phyloP scores from a whole-genome alignment of 352 stramenopile species.

The Plasmopara viticola region DNA sequence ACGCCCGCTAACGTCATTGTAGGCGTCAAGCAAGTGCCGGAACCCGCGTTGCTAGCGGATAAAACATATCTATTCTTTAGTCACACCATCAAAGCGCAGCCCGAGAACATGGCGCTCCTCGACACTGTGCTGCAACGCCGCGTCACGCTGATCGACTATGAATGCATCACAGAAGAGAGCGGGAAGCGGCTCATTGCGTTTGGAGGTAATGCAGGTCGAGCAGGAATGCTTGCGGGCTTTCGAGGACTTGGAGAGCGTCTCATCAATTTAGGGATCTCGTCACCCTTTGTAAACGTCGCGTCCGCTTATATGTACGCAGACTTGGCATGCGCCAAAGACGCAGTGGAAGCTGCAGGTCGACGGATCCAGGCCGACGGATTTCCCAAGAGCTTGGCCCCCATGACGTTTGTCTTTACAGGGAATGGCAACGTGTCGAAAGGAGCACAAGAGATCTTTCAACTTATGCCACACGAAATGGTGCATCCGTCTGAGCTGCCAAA shows the following conservation, averaged over 20 bases:
- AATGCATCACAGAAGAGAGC: slow-evolving; percentile 89
- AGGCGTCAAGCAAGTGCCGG: slow-evolving; percentile 92
- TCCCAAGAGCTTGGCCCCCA: slow-evolving; percentile 61
- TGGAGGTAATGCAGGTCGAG: slow-evolving; percentile 90
- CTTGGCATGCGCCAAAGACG: slow-evolving; percentile 84
- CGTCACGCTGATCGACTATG: slow-evolving; percentile 94
- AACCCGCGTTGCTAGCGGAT: slow-evolving; percentile 72
- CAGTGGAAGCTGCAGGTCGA: slow-evolving; percentile 73
- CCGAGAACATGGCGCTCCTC: slow-evolving; percentile 93
- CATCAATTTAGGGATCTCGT: slow-evolving; percentile 89
- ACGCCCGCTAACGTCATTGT: slow-evolving; percentile 87
- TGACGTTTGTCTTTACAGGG: slow-evolving; percentile 92
- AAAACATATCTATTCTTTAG: slow-evolving; percentile 97
- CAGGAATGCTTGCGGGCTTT: slow-evolving; percentile 93
- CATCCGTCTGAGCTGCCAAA: slow-evolving; percentile 75
- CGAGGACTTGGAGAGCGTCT: slow-evolving; percentile 90
- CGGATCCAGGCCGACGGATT: slow-evolving; percentile 80
- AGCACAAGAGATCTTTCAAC: slow-evolving; percentile 91
- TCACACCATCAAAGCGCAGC: slow-evolving; percentile 96
- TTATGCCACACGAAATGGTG: slow-evolving; percentile 93
- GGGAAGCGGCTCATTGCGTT: slow-evolving; percentile 91
- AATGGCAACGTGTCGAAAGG: slow-evolving; percentile 93
- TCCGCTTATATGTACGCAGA: slow-evolving; percentile 93
- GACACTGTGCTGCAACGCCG: slow-evolving; percentile 88
- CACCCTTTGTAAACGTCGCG: slow-evolving; percentile 91